Evolutionary conservation across 352 stramenopile species (phyloP), one percentile per base, ranked within the genome.

Genomic region (Phytophthora syringae): DNA sequence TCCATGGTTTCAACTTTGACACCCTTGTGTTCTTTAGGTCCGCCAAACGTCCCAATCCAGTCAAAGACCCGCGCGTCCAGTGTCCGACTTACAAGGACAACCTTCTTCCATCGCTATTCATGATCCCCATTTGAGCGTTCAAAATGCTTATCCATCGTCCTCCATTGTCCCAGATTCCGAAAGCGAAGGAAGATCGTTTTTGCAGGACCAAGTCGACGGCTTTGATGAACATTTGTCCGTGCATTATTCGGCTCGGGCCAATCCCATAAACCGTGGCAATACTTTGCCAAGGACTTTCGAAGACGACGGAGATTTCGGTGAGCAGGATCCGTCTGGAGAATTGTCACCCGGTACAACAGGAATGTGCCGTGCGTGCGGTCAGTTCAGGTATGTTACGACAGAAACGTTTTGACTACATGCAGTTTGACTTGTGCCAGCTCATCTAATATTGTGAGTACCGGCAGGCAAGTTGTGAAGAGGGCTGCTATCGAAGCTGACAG

Each of bases 311-410:
- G 9, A 25, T n/a, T 22, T 47, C 15, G 9, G n/a, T 15, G 9
- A 47, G 40, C 18, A 47, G 40, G 3, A 47, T 47, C 20, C 7
- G 5, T 20, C 18, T 2, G 40, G 3, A 25, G n/a, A 21, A 25
- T 25, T 47, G 6, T 18, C 25, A 24, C 21, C 40, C 20, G 40
- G 3, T 47, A 25, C 10, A 18, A 27, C 11, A 1, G 20, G 40
- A 10, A 28, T 25, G 28, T 75, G 65, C 48, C 44, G 62, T 49
- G 52, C 47, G 5, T 75, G 52, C 18, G 57, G 56, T 16, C 32
- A 67, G 27, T 16, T 52, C 43, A 72, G 34, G 68, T 76, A 60
- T 43, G 37, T 21, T 43, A n/a, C 12, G 37, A 43, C 21, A 43
- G 2, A 11, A 16, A 27, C 10, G 18, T 27, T n/a, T 25, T 47